Evolutionary conservation across 2,329 filamentous ascomycete genomes (phyloP).

Genomic region (Eutypella sp.): DNA sequence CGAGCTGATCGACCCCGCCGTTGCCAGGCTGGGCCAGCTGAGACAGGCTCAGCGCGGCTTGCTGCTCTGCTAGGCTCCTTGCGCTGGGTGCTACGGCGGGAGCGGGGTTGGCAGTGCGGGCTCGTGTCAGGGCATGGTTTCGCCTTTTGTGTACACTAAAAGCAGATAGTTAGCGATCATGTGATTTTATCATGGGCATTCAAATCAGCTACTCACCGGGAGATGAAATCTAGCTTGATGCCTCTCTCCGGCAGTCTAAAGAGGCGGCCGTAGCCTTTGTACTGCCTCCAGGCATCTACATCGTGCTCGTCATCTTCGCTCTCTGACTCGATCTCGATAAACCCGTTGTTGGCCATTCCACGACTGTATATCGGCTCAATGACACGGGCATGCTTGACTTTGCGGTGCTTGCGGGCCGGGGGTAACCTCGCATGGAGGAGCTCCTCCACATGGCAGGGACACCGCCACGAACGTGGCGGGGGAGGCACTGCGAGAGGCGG

Average conservation of each 20-base stretch:
- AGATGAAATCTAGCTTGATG: slow-evolving; percentile 68
- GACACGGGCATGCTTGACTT: slow-evolving; percentile 48
- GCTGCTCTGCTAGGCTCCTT: slow-evolving; percentile 55
- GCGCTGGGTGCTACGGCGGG: slow-evolving; percentile 30
- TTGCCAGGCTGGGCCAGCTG: slow-evolving; percentile 48
- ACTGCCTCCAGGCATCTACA: slow-evolving; percentile 49
- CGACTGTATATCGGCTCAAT: slow-evolving; percentile 53
- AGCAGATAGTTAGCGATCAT: background rate
- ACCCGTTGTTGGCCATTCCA: slow-evolving; percentile 65
- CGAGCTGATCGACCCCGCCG: slow-evolving; percentile 47
- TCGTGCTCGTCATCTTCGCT: slow-evolving; percentile 51
- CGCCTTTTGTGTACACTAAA: slow-evolving; percentile 26
- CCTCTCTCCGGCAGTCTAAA: slow-evolving; percentile 61
- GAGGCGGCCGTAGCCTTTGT: slow-evolving; percentile 57
- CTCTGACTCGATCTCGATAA: slow-evolving; percentile 62
- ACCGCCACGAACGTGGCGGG: slow-evolving; percentile 74
- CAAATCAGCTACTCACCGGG: slow-evolving; percentile 44
- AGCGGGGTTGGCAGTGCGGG: slow-evolving; percentile 15
- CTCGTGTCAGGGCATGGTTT: slow-evolving; percentile 12
- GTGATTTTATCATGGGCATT: too few relatives aligned
- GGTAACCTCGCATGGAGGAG: slow-evolving; percentile 56
- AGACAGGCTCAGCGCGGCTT: slow-evolving; percentile 60
- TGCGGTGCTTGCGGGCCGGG: slow-evolving; percentile 58
- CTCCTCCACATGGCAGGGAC: slow-evolving; percentile 80
- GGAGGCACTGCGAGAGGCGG: slow-evolving; percentile 78